A percentile compares a stretch with the other conserved stretches of the same genome.
phyloP scores from a whole-genome alignment of 148 eudicot genomes.

The Rhododendron ovatum region DNA sequence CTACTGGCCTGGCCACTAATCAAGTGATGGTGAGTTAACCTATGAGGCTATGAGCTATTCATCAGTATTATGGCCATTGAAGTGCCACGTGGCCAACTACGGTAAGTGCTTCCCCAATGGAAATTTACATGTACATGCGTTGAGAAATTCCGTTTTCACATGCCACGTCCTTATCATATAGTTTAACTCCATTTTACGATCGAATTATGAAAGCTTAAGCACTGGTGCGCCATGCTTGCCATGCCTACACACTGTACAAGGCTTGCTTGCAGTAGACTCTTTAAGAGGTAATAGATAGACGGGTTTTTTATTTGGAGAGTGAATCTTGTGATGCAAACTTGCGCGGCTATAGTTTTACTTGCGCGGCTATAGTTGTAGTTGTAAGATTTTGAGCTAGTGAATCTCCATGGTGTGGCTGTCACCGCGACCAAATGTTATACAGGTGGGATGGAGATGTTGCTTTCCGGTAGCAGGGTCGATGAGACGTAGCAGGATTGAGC shows the following conservation, averaged over 20 bases:
- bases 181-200: background rate
- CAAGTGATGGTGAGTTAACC: background rate
- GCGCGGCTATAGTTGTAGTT: background rate
- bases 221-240: background rate
- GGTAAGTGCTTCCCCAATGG: background rate
- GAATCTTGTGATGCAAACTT: background rate
- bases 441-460: background rate
- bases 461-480: background rate
- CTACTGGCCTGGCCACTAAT: background rate
- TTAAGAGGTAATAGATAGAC: background rate
- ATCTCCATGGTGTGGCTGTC: background rate
- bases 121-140: background rate
- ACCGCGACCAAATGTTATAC: too few relatives aligned
- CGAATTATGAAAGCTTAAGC: background rate
- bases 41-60: background rate
- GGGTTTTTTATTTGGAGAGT: background rate
- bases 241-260: background rate
- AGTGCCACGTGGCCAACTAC: background rate
- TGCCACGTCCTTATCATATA: background rate
- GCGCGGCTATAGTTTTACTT: background rate
- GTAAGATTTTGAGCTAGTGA: background rate
- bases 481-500: background rate
- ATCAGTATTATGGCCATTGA: background rate
- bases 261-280: background rate
- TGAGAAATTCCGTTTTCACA: background rate